Evolutionary conservation across 2,329 filamentous ascomycete genomes (phyloP).

Genomic region (Paecilomyces niveus): DNA sequence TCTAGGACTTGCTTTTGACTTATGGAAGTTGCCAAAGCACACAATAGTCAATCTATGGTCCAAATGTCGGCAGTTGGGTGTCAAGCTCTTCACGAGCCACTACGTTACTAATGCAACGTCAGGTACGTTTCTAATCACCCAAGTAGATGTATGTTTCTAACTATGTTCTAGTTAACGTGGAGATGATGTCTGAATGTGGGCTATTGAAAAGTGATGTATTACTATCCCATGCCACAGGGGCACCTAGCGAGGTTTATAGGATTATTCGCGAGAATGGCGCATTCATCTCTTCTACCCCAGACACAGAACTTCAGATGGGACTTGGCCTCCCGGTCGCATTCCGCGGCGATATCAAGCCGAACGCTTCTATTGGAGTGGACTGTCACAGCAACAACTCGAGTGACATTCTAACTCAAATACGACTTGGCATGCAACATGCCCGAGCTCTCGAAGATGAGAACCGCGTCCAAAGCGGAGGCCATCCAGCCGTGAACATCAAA

Average conservation of each 20-base stretch:
- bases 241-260: constrained; percentile 10
- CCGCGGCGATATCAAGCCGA: constrained; percentile 9
- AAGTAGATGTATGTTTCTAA: background rate
- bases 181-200: background rate
- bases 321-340: constrained; percentile 20
- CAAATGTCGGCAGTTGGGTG: constrained; percentile 9
- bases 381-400: constrained; percentile 23
- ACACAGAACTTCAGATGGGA: constrained; percentile 25
- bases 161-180: background rate
- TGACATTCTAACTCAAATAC: constrained; percentile 20
- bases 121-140: background rate
- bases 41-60: constrained; percentile 14
- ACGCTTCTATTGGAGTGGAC: constrained; percentile 21
- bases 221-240: background rate
- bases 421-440: constrained; percentile 17
- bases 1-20: constrained; percentile 22
- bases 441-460: constrained; percentile 11
- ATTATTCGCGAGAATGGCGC: constrained; percentile 9
- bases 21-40: constrained; percentile 17
- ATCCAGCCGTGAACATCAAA: constrained; percentile 7
- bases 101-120: constrained; percentile 5
- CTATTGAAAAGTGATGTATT: background rate
- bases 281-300: constrained; percentile 20
- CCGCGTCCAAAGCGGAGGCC: constrained; percentile 5
- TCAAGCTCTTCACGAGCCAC: constrained; percentile 20